Base-by-base conservation (phyloP, 441 rosid genomes). In the Rhodomyrtus psidioides region DNA sequence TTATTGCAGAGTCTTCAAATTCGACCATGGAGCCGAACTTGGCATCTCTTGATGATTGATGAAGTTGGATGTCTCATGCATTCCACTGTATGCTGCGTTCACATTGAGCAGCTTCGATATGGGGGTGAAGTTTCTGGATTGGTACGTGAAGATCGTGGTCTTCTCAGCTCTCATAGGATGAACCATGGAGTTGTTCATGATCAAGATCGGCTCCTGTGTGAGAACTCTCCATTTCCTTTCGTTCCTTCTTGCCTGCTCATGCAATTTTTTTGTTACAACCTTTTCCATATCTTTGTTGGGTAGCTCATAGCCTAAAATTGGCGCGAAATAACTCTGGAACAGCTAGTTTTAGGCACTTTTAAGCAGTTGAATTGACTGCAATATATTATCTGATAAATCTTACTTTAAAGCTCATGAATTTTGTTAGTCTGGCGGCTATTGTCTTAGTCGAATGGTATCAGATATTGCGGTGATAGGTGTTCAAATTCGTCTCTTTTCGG, bases 151-250 rank as follows among this genome's bases (percentile, higher is more conserved):
- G 93, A 94, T 96, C 59, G 95, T 94, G 0, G 84, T 90, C 74
- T 97, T 94, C 28, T 91, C 95, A 23, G 95, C 97, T 84, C 70
- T 94, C 28, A 54, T 94, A 65, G 98, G 98, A 81, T 98, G 94
- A 83, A 96, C 98, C 86, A 97, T 95, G 98, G 99, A 97, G 90
- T 85, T 94, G 46, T 96, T 94, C 96, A 96, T 96, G 99, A 94
- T 94, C 93, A 93, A 97, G 87, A 95, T 98, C 42, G 98, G 97
- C 51, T 97, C 94, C 96, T 96, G 98, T 96, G 91, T 87, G 92
- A 87, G 93, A 85, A 87, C 82, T 53, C 84, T 89, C 94, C 95
- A 83, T 87, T 86, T 83, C 75, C 5, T 55, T 42, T 44, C 86
- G 65, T 28, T 58, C 65, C 34, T 6, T 7, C 9, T 13, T 14